phyloP scores from a whole-genome alignment of 1,284 basidiomycete genomes.

The Trichosporon asahii region DNA sequence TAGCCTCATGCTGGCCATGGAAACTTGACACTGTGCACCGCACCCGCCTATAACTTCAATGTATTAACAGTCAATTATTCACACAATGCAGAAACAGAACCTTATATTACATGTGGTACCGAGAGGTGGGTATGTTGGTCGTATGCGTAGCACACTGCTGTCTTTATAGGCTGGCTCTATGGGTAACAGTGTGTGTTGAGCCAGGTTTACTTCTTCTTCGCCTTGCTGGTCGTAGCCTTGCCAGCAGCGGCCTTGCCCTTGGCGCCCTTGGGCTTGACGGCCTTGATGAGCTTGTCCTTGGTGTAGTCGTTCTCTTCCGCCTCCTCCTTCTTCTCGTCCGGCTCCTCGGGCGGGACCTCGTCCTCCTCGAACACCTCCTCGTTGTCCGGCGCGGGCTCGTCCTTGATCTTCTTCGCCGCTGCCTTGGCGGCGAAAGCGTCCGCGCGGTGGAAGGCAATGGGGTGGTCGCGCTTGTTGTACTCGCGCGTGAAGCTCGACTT shows the following conservation, averaged over 20 bases:
- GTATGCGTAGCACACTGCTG: background rate
- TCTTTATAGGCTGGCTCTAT: background rate
- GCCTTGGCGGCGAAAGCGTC: slow-evolving; percentile 61
- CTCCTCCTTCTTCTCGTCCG: slow-evolving; percentile 50
- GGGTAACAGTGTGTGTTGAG: background rate
- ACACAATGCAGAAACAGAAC: background rate
- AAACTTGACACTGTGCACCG: background rate
- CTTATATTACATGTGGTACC: background rate
- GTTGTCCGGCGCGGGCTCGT: slow-evolving; percentile 66
- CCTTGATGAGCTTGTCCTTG: slow-evolving; percentile 60
- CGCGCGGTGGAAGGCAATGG: slow-evolving; percentile 85
- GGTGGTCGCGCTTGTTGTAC: slow-evolving; percentile 82
- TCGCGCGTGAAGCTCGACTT: slow-evolving; percentile 85
- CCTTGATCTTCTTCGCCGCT: slow-evolving; percentile 68
- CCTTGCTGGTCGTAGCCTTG: slow-evolving; percentile 8
- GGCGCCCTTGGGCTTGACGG: slow-evolving; percentile 49
- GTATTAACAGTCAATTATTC: background rate
- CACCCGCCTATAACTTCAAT: background rate
- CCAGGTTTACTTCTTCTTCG: slow-evolving; percentile 17
- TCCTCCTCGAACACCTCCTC: slow-evolving; percentile 72
- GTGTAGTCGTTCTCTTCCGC: slow-evolving; percentile 52
- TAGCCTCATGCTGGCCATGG: background rate
- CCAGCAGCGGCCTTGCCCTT: slow-evolving; percentile 16
- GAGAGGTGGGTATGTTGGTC: background rate
- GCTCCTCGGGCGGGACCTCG: slow-evolving; percentile 49